Evolutionary conservation across 1,139 yeast species (phyloP), one percentile per base, ranked within the genome.

Genomic region (Hanseniaspora sp.): DNA sequence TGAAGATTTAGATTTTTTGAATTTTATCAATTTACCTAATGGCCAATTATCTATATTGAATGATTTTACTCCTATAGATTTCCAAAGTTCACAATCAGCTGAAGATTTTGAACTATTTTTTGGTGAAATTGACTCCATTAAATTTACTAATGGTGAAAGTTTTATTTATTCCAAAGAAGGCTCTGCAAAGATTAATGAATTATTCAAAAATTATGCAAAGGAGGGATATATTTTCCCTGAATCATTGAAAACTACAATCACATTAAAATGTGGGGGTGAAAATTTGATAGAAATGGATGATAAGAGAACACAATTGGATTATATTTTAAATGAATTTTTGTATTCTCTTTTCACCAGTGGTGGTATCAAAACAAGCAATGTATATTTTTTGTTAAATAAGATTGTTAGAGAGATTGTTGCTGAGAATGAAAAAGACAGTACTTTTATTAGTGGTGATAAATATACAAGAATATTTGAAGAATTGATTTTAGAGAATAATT

Each of bases 61-160:
- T 48, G 59, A 62, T 29, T 56, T 46, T 30, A 59, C 63, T 13
- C 69, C 69, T 7, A 43, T 51, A 4, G 39, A 28, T 28, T 51
- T 51, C 31, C 42, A 43, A 15, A 34, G 31, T 34, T 31, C 43
- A 18, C 37, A 43, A 13, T 63, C 68, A 51, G 61, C 62, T 11
- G 60, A 61, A 13, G 58, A 61, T 15, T 63, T 62, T 2, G 55
- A 58, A 23, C 55, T 59, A 41, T 66, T 59, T 49, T 65, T 59
- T 52, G 68, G 69, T 12, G 56, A 57, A 12, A 28, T 65, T 8
- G 65, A 61, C 35, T 61, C 68, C 1, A 48, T 65, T 8, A 65
- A 65, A 52, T 66, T 66, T 6, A 64, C 68, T 1, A 62, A 63
- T 8, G 66, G 64, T 11, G 68, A 66, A 53, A 62, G 66, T n/a